Evolutionary conservation across 306 rosid genomes (phyloP), one percentile per base, ranked within the genome.

Genomic region (Dryas drummondii): DNA sequence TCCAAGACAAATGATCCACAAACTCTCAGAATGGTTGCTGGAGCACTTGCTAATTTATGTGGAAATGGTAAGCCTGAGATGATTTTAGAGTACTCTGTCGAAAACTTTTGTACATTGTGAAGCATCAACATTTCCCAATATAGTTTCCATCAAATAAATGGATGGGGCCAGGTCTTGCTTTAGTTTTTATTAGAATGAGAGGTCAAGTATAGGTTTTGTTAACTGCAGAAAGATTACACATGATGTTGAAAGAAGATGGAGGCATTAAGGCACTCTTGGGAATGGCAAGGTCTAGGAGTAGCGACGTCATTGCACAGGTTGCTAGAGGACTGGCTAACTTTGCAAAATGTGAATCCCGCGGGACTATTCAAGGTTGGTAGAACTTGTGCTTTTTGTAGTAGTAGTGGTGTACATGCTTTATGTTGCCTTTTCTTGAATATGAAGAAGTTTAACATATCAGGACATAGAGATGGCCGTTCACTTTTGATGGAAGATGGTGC

Each of bases 21-120:
- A 79, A 89, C 91, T 66, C 86, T 89, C 45, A 66, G 94, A 76
- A 87, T 89, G 94, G 88, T 87, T 72, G 94, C 94, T 46, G 94
- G 94, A 5, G 94, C 91, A 68, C 87, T 89, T 16, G 91, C 94
- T 71, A 89, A 89, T 87, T 87, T 89, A 85, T 89, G 94, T 67
- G 94, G 94, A 80, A 89, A 89, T 52, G 94, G 94, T 89, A 83
- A 77, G 70, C 57, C 45, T 41, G 19, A 65, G 50, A 26, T 73
- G 13, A 16, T 54, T 54, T 57, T 10, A 22, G 52, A 52, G 17
- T 66, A 22, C 10, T 22, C 12, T 54, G 5, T 9, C 22, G 10
- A 54, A n/a, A 40, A 40, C 61, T 57, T 58, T 10, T 52, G 53
- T 49, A 27, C 37, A 44, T 19, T 41, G 64, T 17, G 42, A 22